Evolutionary conservation across 2,329 filamentous ascomycete species (phyloP).

Genomic region (Balansia obtecta): DNA sequence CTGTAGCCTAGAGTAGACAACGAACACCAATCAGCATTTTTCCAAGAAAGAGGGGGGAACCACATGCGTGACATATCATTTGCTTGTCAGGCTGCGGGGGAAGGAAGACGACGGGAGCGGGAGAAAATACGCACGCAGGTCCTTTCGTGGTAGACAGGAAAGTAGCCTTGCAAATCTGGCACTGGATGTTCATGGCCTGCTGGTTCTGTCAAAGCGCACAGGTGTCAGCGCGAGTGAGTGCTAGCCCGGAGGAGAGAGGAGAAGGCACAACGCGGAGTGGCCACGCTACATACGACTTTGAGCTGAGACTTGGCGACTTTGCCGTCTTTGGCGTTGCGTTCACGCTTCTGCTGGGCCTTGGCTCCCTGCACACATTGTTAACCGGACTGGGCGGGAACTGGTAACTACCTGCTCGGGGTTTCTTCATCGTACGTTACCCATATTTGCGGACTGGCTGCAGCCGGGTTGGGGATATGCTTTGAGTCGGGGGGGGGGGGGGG

Average conservation of each 20-base stretch:
- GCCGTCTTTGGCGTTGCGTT: slow-evolving; percentile 53
- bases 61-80: too few relatives aligned
- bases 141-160: slow-evolving; percentile 68
- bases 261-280: not conserved
- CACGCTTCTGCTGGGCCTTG: slow-evolving; percentile 60
- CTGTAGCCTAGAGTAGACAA: slow-evolving; percentile 35
- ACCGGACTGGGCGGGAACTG: not conserved
- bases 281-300: slow-evolving; percentile 43
- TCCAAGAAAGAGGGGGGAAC: too few relatives aligned
- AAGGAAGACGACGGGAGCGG: not conserved
- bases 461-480: not conserved
- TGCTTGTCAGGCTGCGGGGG: not conserved
- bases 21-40: not conserved
- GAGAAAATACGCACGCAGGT: slow-evolving; percentile 43
- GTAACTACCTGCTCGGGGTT: not conserved
- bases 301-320: slow-evolving; percentile 52
- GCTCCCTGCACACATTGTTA: slow-evolving; percentile 35
- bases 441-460: not conserved
- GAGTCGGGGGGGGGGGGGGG: too few relatives aligned
- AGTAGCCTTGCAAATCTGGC: slow-evolving; percentile 62
- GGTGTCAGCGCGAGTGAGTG: not conserved
- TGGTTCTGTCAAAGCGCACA: slow-evolving; percentile 43
- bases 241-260: not conserved
- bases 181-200: slow-evolving; percentile 65
- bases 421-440: slow-evolving; percentile 5